phyloP scores from a whole-genome alignment of 257 asterid species.

The Solanum verrucosum region DNA sequence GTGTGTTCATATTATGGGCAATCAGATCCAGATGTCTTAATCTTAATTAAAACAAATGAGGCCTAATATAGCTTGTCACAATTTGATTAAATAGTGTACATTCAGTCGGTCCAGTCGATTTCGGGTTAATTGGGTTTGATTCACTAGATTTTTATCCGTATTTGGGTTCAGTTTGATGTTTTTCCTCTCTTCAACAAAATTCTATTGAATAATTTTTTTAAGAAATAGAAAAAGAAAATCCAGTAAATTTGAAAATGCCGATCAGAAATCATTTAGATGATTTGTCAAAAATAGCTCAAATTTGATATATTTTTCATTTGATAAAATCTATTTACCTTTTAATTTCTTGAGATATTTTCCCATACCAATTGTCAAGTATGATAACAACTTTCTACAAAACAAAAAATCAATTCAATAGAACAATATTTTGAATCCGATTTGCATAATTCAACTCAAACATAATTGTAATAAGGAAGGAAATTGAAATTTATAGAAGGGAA shows the following conservation, averaged over 20 bases:
- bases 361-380: background rate
- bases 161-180: background rate
- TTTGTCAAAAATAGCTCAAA: background rate
- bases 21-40: no score
- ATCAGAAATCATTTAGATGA: background rate
- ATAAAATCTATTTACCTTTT: background rate
- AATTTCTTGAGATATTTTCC: background rate
- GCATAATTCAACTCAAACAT: background rate
- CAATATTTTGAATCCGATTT: background rate
- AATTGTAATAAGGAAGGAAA: background rate
- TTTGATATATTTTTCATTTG: background rate
- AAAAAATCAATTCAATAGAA: background rate
- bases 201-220: background rate
- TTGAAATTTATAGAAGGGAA: background rate
- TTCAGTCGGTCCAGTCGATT: no score
- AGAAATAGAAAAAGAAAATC: background rate
- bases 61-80: no score
- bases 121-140: no score
- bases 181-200: background rate
- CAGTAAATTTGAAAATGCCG: background rate
- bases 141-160: no score
- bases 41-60: no score
- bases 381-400: background rate
- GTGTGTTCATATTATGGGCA: no score
- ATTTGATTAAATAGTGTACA: no score